Evolutionary conservation across 2,329 filamentous ascomycete species (phyloP).

Genomic region (Fusarium compactum): DNA sequence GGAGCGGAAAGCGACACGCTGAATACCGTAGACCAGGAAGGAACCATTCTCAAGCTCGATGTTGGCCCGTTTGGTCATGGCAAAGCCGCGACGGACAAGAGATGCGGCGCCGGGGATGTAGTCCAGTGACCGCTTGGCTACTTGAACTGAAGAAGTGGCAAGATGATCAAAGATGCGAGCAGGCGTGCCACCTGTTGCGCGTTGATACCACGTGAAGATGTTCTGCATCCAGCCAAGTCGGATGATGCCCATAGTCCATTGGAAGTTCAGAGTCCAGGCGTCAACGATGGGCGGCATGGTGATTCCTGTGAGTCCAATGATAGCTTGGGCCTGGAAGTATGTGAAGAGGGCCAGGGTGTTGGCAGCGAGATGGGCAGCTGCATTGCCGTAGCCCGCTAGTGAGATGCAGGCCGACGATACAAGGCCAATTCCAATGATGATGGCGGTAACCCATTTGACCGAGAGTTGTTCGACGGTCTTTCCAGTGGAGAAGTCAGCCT

Average conservation of each 20-base stretch:
- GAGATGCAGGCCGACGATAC: slow-evolving; percentile 89
- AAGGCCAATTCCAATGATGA: slow-evolving; percentile 86
- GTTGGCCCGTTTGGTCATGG: slow-evolving; percentile 67
- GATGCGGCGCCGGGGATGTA: slow-evolving; percentile 53
- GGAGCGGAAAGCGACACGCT: slow-evolving; percentile 89
- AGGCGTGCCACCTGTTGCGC: slow-evolving; percentile 87
- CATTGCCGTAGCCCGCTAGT: slow-evolving; percentile 90
- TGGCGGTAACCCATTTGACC: slow-evolving; percentile 89
- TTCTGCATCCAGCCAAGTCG: slow-evolving; percentile 83
- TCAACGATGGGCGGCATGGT: slow-evolving; percentile 87
- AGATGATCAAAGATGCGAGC: slow-evolving; percentile 81
- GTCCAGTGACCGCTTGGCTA: slow-evolving; percentile 72
- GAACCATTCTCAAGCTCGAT: slow-evolving; percentile 66
- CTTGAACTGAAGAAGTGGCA: slow-evolving; percentile 80
- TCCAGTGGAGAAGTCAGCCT: slow-evolving; percentile 88
- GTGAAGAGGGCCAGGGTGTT: slow-evolving; percentile 92
- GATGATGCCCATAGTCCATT: slow-evolving; percentile 98
- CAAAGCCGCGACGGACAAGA: slow-evolving; percentile 65
- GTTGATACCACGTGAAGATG: slow-evolving; percentile 95
- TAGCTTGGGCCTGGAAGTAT: slow-evolving; percentile 94
- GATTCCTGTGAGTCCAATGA: slow-evolving; percentile 86
- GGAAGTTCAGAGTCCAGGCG: slow-evolving; percentile 96
- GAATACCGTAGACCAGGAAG: slow-evolving; percentile 80
- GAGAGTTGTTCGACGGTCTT: slow-evolving; percentile 90
- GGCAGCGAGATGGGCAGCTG: slow-evolving; percentile 91